Conservation (phyloP, 495 filamentous ascomycete species). For the Astrothelium subdiscretum region DNA sequence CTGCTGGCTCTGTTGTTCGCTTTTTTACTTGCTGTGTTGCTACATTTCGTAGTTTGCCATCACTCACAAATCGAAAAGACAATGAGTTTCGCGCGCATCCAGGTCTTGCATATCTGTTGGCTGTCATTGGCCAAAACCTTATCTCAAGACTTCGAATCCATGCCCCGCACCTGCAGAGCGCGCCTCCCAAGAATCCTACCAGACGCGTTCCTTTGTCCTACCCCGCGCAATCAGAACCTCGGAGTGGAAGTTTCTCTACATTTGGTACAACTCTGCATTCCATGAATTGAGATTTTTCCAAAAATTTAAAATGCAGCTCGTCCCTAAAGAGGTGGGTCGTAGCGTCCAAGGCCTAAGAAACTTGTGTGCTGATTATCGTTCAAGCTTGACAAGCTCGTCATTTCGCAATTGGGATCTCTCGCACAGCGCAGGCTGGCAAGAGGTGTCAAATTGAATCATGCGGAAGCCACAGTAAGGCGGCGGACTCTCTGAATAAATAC, state of each 20-base stretch:
- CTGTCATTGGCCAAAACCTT: neutral
- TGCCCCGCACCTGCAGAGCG: neutral
- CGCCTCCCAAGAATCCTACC: neutral
- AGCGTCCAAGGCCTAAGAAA: neutral
- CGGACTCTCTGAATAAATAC: neutral
- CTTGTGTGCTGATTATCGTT: neutral
- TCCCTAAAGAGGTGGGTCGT: conserved; percentile 67
- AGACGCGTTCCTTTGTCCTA: neutral
- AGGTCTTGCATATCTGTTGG: neutral
- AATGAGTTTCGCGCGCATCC: neutral
- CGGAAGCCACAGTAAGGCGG: conserved; percentile 66
- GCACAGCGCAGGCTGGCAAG: conserved; percentile 84
- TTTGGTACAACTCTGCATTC: neutral
- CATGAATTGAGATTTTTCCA: neutral
- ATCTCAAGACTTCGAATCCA: neutral
- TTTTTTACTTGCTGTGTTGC: neutral
- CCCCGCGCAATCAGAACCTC: neutral
- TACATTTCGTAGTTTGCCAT: neutral
- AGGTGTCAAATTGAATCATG: conserved; percentile 81
- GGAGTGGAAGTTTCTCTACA: neutral
- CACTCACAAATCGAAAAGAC: neutral
- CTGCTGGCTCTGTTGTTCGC: neutral
- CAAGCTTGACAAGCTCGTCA: conserved; percentile 91
- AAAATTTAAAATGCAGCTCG: conserved; percentile 57
- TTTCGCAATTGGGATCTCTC: conserved; percentile 78